These are phyloP conservation scores for Saccharomycopsis lassenensis DNA, from an alignment of 805 yeast genomes.

Conservation along the genomic window DNA sequence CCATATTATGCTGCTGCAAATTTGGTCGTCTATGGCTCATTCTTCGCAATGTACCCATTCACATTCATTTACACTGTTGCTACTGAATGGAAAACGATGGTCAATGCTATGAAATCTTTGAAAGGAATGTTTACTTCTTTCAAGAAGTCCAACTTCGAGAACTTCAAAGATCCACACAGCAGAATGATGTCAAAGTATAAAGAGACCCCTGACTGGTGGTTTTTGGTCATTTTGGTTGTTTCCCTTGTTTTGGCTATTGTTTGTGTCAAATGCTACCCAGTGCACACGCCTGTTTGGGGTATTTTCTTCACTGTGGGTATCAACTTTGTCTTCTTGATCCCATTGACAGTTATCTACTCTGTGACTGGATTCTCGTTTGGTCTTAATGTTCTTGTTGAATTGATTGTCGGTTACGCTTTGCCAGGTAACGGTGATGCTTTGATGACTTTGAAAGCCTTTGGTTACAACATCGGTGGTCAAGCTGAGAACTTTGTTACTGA, in stretches of 20 bases:
- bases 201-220: constrained; percentile 54
- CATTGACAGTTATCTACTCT: constrained; percentile 36
- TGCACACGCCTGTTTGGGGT: constrained; percentile 49
- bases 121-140: constrained; percentile 22
- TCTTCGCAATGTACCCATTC: constrained; percentile 46
- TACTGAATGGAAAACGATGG: constrained; percentile 35
- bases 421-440: constrained; percentile 45
- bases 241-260: constrained; percentile 38
- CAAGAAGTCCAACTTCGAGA: constrained; percentile 19
- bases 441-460: constrained; percentile 39
- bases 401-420: constrained; percentile 43
- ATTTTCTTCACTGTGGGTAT: constrained; percentile 41
- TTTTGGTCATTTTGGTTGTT: constrained; percentile 29
- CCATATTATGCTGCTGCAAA: constrained; percentile 59
- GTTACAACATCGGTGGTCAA: constrained; percentile 51
- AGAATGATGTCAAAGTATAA: constrained; percentile 42
- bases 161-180: constrained; percentile 41
- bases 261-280: constrained; percentile 34
- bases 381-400: constrained; percentile 41
- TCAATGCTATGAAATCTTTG: constrained; percentile 28
- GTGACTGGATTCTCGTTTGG: constrained; percentile 38
- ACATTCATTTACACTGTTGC: constrained; percentile 38
- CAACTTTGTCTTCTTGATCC: constrained; percentile 39
- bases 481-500: constrained; percentile 50
- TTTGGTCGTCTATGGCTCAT: constrained; percentile 46